Conservation (phyloP, 805 yeast species). For the Blastobotrys robertii region DNA sequence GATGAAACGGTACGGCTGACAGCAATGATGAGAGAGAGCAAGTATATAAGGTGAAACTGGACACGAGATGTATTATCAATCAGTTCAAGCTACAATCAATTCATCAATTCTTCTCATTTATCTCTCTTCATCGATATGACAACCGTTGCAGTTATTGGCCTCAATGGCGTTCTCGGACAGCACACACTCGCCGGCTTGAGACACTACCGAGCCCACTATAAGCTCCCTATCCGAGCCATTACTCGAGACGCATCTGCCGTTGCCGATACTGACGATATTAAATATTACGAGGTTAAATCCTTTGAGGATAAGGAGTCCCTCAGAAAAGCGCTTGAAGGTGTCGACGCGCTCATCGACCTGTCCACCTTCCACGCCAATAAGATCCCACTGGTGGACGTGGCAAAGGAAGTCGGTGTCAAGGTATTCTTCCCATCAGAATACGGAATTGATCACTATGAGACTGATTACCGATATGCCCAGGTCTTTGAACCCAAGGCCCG, state of each 20-base stretch:
- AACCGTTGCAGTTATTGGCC: slow-evolving; percentile 1
- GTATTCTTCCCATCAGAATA: slow-evolving; percentile 53
- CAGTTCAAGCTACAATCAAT: too few relatives aligned
- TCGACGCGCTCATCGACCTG: slow-evolving; percentile 40
- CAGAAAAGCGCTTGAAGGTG: slow-evolving; percentile 32
- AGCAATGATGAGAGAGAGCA: too few relatives aligned
- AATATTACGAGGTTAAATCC: slow-evolving; percentile 7
- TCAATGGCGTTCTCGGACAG: slow-evolving; percentile 1
- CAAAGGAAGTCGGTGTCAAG: slow-evolving; percentile 35
- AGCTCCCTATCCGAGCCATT: slow-evolving; percentile 42
- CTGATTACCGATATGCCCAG: not conserved
- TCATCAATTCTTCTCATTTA: too few relatives aligned
- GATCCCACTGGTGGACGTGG: slow-evolving; percentile 27
- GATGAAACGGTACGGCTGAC: too few relatives aligned
- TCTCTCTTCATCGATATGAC: not conserved
- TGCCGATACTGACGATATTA: slow-evolving; percentile 17
- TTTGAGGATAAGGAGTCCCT: slow-evolving; percentile 9
- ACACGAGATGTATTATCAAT: too few relatives aligned
- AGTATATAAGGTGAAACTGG: too few relatives aligned
- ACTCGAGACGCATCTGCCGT: slow-evolving; percentile 35
- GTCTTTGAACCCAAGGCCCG: slow-evolving; percentile 10
- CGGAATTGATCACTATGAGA: slow-evolving; percentile 34
- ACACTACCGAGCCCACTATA: slow-evolving; percentile 18
- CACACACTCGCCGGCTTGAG: not conserved
- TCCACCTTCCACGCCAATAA: not conserved